phyloP scores from a whole-genome alignment of 169 alveolate genomes.

The Theileria orientalis region DNA sequence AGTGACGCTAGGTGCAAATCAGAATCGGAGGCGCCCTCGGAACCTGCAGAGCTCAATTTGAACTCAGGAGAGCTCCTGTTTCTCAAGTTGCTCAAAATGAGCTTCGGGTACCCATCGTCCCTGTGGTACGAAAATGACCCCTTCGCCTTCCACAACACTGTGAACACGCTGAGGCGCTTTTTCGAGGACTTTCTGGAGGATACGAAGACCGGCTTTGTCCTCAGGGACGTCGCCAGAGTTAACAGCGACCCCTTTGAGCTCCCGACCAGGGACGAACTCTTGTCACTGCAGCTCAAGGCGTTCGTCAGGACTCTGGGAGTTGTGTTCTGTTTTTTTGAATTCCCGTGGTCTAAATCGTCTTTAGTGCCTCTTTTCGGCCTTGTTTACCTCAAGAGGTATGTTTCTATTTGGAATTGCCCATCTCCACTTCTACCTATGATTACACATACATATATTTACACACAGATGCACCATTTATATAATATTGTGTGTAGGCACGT shows the following conservation, averaged over 20 bases:
- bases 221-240: neutral
- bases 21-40: neutral
- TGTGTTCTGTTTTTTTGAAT: slow-evolving; percentile 55
- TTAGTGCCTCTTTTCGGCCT: slow-evolving; percentile 68
- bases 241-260: neutral
- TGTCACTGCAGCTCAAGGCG: slow-evolving; percentile 58
- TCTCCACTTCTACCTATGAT: too few relatives aligned
- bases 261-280: slow-evolving; percentile 60
- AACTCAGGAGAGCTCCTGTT: neutral
- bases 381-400: slow-evolving; percentile 65
- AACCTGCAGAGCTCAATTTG: neutral
- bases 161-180: slow-evolving; percentile 22
- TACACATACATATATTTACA: neutral
- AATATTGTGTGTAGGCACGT: slow-evolving; percentile 8
- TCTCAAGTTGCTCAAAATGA: slow-evolving; percentile 18
- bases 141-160: slow-evolving; percentile 37
- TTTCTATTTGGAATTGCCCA: neutral
- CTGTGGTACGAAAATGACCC: slow-evolving; percentile 64
- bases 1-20: neutral
- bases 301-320: slow-evolving; percentile 65
- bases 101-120: slow-evolving; percentile 33
- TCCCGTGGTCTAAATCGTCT: slow-evolving; percentile 70
- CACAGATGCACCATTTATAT: neutral
- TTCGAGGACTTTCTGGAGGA: slow-evolving; percentile 19
- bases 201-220: neutral